Percentiles rank a stretch among this genome's conserved stretches.
Evolutionary conservation across 495 filamentous ascomycete genomes (phyloP).

Genomic region (Aspergillus steynii): DNA sequence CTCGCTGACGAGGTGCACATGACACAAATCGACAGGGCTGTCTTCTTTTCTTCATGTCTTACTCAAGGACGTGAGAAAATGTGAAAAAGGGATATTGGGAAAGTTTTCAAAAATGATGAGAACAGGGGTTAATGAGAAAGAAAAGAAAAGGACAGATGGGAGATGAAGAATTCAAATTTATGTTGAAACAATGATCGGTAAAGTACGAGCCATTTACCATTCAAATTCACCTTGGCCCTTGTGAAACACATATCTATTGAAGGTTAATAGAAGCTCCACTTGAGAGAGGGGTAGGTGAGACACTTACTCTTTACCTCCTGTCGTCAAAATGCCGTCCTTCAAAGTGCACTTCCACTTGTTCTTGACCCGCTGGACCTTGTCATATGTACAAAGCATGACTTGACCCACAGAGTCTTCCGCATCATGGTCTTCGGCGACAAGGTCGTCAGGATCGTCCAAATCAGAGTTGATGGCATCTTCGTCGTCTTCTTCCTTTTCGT

Average conservation of each 20-base stretch:
- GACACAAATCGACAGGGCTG: neutral
- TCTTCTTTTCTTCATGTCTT: neutral
- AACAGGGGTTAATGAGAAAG: neutral
- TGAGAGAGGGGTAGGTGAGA: neutral
- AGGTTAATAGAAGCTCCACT: neutral
- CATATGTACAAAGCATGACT: conserved; percentile 97
- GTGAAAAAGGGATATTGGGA: neutral
- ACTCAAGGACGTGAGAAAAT: neutral
- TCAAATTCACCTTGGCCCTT: conserved; percentile 97
- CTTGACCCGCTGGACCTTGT: conserved; percentile 98
- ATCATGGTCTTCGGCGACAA: conserved; percentile 69
- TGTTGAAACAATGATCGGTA: neutral
- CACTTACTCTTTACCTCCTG: conserved; percentile 80
- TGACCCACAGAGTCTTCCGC: conserved; percentile 79
- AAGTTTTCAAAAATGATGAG: conserved; percentile 5
- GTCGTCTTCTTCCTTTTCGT: conserved; percentile 67
- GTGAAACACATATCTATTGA: conserved; percentile 83
- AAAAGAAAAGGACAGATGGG: neutral
- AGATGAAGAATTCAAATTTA: neutral
- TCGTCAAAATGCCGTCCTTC: conserved; percentile 93
- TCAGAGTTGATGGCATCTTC: conserved; percentile 99
- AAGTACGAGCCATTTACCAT: conserved; percentile 60
- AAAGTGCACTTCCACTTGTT: conserved; percentile 99
- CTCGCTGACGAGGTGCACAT: neutral
- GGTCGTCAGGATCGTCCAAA: conserved; percentile 91